A percentile compares a stretch with the other conserved stretches of the same genome.
Evolutionary conservation across 164 flowering plant genomes (phyloP).

Genomic region (Taxillus chinensis): DNA sequence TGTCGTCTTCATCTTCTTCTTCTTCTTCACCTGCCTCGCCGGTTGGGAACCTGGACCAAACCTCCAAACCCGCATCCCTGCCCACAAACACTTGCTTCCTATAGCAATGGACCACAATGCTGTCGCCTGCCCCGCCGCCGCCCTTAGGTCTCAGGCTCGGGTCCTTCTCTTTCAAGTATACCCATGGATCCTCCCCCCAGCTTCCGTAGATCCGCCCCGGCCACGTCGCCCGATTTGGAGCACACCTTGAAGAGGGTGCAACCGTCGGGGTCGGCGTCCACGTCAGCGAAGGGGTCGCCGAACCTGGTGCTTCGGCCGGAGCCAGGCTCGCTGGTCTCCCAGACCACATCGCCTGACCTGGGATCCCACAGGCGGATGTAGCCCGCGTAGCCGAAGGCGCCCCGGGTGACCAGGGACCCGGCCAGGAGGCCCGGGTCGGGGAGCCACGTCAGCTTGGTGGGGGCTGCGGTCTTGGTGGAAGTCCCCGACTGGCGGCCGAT

Average conservation of each 20-base stretch:
- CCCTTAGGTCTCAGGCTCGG: conserved; percentile 41
- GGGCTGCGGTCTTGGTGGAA: conserved; percentile 39
- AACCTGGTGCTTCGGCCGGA: conserved; percentile 79
- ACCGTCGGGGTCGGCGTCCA: conserved; percentile 51
- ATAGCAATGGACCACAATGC: conserved; percentile 48
- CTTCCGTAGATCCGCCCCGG: conserved; percentile 62
- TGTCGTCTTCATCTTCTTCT: conserved; percentile 13
- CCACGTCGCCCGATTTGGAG: conserved; percentile 81
- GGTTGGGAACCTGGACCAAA: conserved; percentile 47
- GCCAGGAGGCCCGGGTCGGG: conserved; percentile 24
- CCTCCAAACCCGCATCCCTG: conserved; percentile 65
- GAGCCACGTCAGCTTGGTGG: conserved; percentile 35
- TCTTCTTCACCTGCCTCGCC: conserved; percentile 11
- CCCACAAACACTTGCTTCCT: conserved; percentile 69
- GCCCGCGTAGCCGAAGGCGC: conserved; percentile 87
- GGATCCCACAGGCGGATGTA: conserved; percentile 80
- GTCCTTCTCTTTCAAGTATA: conserved; percentile 72
- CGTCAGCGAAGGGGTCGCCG: conserved; percentile 82
- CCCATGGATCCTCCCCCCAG: conserved; percentile 88
- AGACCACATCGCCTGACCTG: conserved; percentile 51
- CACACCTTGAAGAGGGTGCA: conserved; percentile 56
- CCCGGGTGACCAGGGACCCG: conserved; percentile 43
- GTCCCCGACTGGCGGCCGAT: conserved; percentile 54
- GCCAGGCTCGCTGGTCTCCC: conserved; percentile 94
- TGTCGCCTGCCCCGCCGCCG: conserved; percentile 18